Base-by-base conservation (phyloP, 2,329 filamentous ascomycete genomes). In the Aspergillus latus region DNA sequence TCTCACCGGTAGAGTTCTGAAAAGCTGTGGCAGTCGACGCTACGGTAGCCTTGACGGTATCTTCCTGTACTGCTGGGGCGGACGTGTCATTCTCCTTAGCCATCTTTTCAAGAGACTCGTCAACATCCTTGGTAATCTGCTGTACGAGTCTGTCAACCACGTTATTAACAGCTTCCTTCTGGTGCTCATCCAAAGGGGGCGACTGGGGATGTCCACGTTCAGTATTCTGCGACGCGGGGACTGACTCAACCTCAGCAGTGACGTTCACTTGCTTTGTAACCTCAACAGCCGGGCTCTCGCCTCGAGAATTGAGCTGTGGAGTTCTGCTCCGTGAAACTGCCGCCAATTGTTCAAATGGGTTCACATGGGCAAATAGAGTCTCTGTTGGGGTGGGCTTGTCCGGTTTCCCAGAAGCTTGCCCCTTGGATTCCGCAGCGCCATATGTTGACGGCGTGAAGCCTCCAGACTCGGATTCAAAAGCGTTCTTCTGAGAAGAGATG, bases 281-380 rank as follows among this genome's bases (percentile, higher is more conserved):
- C 48, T 72, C 71, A 26, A 72, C 66, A 40, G 69, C 72, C 5
- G 76, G 66, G 75, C 77, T 64, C 70, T 72, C 63, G 65, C 72
- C 67, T 72, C 77, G 71, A 52, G 71, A 66, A 49, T 71, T 68
- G 34, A 68, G 68, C 64, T 80, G 80, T n/a, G 82, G 79, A 28
- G 81, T 81, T 53, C 76, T 77, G 60, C 84, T 84, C 51, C 83
- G 82, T 37, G 85, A 88, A 2, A 85, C 85, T 43, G 85, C 84
- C 56, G 85, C 82, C 59, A 90, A 76, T 66, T 88, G 81, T 56
- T 89, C 86, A 64, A 90, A 90, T 1, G 87, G 87, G 64, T 90
- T 90, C 64, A 86, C 80, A 72, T 89, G 89, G 29, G 82, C 88
- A 70, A 89, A 89, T 52, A 87, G 78, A 52, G 80, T 70, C 62